Evolutionary conservation across 169 alveolate species (phyloP), one percentile per base, ranked within the genome.

Genomic region (Plasmodium chabaudi): DNA sequence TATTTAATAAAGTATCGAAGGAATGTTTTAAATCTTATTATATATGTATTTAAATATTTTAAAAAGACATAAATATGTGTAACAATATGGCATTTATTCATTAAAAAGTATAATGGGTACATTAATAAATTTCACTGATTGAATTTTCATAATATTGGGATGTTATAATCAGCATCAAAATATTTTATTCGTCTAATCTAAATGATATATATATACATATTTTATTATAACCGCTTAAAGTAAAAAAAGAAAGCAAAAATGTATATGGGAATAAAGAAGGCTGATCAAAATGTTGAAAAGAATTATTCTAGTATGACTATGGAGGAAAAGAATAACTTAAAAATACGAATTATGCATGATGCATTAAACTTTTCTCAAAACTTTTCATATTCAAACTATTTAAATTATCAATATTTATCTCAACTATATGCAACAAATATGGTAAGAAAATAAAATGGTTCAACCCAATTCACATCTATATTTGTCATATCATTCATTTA

Each of bases 221-320:
- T 34, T 34, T 34, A 34, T 34, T 34, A 34, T 34, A 34, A 34
- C 42, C 42, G 3, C 4, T 34, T 34, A 42, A 5, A 27, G 17
- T 42, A 46, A 74, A 42, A 74, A 60, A 63, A 9, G 25, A 5
- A 47, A 42, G 39, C 9, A 15, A 82, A 46, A 68, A 82, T 82
- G 90, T 46, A 68, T 49, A 7, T 68, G 12, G 73, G 72, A 5
- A 53, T 82, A 67, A 82, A 82, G 55, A 70, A 61, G 25, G 34
- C 59, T 7, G 69, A 82, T 42, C 56, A 60, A 42, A 57, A 55
- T 46, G 12, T 27, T 47, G 86, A 69, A 70, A 82, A 65, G 72
- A 82, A 68, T 3, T 82, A 82, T 68, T 82, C 90, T 67, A 68
- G 72, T 44, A 68, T 82, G 90, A 82, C 90, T 25, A 65, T 46